phyloP scores from a whole-genome alignment of 768 basidiomycete species.

The Termitomyces sp. region DNA sequence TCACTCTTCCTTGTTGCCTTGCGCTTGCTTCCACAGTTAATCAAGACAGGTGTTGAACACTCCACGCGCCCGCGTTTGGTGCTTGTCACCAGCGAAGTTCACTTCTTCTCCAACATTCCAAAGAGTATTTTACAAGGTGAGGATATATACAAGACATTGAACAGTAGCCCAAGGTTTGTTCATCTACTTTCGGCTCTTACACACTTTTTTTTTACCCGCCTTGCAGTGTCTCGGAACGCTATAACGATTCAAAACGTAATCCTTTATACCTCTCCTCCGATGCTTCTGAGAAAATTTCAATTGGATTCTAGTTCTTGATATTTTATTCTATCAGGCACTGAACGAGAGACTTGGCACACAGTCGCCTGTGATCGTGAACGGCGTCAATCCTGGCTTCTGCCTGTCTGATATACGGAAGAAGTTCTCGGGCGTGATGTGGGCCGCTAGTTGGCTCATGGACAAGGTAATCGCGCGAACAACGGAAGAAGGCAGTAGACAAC shows the following conservation, averaged over 20 bases:
- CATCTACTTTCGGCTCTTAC: not conserved
- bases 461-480: slow-evolving; percentile 21
- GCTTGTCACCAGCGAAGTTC: slow-evolving; percentile 37
- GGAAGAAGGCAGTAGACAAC: slow-evolving; percentile 13
- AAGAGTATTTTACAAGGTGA: slow-evolving; percentile 17
- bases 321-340: slow-evolving; percentile 34
- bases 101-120: slow-evolving; percentile 23
- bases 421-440: slow-evolving; percentile 12
- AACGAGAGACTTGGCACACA: slow-evolving; percentile 20
- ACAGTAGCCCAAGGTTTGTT: slow-evolving; percentile 19
- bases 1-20: slow-evolving; percentile 34
- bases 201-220: not conserved
- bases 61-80: slow-evolving; percentile 31
- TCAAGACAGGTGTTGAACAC: slow-evolving; percentile 27
- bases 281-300: not conserved
- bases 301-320: slow-evolving; percentile 28
- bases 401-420: slow-evolving; percentile 27
- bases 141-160: slow-evolving; percentile 17
- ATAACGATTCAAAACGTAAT: slow-evolving; percentile 30
- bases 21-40: slow-evolving; percentile 37
- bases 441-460: slow-evolving; percentile 21
- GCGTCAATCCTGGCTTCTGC: slow-evolving; percentile 39
- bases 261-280: not conserved
- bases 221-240: slow-evolving; percentile 14
- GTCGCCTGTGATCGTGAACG: slow-evolving; percentile 25